These are phyloP conservation scores for Penicillium sp. DNA, from an alignment of 2,329 filamentous ascomycete genomes.

Conservation along the genomic window DNA sequence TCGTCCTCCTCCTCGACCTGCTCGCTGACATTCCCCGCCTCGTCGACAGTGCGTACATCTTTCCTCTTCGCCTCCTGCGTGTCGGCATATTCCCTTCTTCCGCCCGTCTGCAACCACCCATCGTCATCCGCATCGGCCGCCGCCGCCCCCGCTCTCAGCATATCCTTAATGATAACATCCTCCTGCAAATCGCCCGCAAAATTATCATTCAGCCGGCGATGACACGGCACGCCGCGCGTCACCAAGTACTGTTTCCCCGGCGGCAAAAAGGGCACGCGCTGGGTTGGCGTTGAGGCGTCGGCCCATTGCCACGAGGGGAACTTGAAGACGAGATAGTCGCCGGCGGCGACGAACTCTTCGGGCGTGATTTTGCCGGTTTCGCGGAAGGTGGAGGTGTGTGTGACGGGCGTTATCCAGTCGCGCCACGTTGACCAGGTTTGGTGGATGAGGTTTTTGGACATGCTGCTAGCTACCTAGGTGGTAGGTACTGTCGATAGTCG, in stretches of 20 bases:
- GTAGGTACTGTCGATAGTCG: background rate
- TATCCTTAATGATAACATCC: slow-evolving; percentile 79
- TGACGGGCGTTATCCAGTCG: slow-evolving; percentile 85
- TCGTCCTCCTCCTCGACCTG: slow-evolving; percentile 66
- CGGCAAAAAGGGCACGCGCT: slow-evolving; percentile 77
- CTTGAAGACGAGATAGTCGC: slow-evolving; percentile 98
- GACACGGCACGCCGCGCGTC: slow-evolving; percentile 90
- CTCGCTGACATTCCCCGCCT: slow-evolving; percentile 80
- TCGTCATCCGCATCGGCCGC: slow-evolving; percentile 64
- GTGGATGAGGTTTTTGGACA: slow-evolving; percentile 75
- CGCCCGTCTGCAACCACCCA: slow-evolving; percentile 87
- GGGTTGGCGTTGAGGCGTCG: slow-evolving; percentile 75
- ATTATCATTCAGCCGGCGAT: slow-evolving; percentile 84
- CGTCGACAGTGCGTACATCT: slow-evolving; percentile 84
- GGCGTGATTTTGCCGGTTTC: slow-evolving; percentile 92
- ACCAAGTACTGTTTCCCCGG: slow-evolving; percentile 91
- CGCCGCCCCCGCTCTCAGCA: slow-evolving; percentile 54
- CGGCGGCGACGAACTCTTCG: slow-evolving; percentile 91
- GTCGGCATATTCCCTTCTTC: slow-evolving; percentile 57
- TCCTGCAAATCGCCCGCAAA: slow-evolving; percentile 88
- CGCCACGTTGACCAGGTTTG: slow-evolving; percentile 89
- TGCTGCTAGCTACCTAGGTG: slow-evolving; percentile 1
- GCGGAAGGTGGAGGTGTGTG: slow-evolving; percentile 88
- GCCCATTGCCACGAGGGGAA: slow-evolving; percentile 98
- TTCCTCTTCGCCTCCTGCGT: slow-evolving; percentile 71